Conservation (phyloP, 441 rosid genomes). For the Populus tomentosa region DNA sequence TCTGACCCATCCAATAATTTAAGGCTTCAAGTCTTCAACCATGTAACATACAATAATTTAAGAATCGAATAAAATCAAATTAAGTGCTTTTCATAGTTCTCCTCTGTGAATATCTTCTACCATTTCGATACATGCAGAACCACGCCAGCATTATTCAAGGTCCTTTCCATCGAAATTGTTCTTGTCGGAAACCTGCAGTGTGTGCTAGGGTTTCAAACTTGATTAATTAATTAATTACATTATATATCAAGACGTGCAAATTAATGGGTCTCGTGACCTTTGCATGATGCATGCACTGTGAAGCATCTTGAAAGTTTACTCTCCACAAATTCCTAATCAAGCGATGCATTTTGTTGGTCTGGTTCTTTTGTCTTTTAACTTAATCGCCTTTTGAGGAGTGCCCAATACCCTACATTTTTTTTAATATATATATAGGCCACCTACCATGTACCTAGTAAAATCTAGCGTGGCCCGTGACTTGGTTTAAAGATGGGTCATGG, state of each 20-base stretch:
- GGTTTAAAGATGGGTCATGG: not conserved
- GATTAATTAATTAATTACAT: not conserved
- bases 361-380: too few species aligned
- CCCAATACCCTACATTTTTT: not conserved
- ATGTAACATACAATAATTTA: not conserved
- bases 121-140: not conserved
- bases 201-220: not conserved
- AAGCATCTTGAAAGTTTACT: too few species aligned
- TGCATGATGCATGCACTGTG: too few species aligned
- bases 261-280: too few species aligned
- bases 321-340: too few species aligned
- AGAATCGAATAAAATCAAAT: not conserved
- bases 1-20: too few species aligned
- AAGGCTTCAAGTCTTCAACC: not conserved
- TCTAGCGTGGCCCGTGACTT: not conserved
- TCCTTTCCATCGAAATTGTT: not conserved
- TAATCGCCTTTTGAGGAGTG: too few species aligned
- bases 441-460: too few species aligned
- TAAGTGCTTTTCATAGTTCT: not conserved
- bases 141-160: not conserved
- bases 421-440: too few species aligned
- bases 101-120: not conserved
- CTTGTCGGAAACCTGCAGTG: not conserved
- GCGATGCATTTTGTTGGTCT: too few species aligned
- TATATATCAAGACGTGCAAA: too few species aligned